Base-by-base conservation (phyloP, 1,139 yeast species). In the Lipomyces yarrowii region DNA sequence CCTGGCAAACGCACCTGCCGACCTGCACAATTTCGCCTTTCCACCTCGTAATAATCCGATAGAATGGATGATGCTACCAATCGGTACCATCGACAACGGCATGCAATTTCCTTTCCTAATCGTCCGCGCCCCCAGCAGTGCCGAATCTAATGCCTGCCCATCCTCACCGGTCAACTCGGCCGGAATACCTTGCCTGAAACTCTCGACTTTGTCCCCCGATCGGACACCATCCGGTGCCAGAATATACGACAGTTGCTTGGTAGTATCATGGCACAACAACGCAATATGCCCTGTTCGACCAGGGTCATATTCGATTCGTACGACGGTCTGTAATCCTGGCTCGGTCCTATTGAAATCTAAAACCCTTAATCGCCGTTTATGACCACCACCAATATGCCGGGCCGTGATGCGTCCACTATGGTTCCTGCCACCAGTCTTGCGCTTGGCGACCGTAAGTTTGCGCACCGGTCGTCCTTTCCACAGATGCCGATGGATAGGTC, bases 351-450 rank as follows among this genome's bases (percentile, higher is more conserved):
- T 82, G 75, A 88, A 88, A 78, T 94, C 99, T 37, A 94, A 84
- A 59, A 90, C 77, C 74, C 99, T 86, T 56, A 90, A 85, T 78
- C 99, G 86, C 75, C 92, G 88, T 78, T 90, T 91, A 77, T 91
- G 96, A 58, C 98, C 99, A 74, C 99, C 99, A 77, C 99, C 99
- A 78, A 96, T 87, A 77, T 96, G 98, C 76, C 99, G 87, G 56
- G 91, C 89, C 8, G 97, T 91, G 74, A 94, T 91, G 72, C 86
- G 84, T 72, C 99, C 99, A 13, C 89, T 82, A 78, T 90, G 84
- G 77, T 94, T 93, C 80, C 99, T 88, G 71, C 99, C 99, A 63
- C 96, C 89, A 60, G 87, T 86, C 69, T 86, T 85, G 76, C 88
- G 87, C 74, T 86, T 86, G 53, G 93, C 86, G 33, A 84, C 84